A percentile compares a stretch with the other conserved stretches of the same genome.
These are phyloP conservation scores for Ophiostoma ulmi DNA, from an alignment of 2,329 filamentous ascomycete species.

Conservation along the genomic window DNA sequence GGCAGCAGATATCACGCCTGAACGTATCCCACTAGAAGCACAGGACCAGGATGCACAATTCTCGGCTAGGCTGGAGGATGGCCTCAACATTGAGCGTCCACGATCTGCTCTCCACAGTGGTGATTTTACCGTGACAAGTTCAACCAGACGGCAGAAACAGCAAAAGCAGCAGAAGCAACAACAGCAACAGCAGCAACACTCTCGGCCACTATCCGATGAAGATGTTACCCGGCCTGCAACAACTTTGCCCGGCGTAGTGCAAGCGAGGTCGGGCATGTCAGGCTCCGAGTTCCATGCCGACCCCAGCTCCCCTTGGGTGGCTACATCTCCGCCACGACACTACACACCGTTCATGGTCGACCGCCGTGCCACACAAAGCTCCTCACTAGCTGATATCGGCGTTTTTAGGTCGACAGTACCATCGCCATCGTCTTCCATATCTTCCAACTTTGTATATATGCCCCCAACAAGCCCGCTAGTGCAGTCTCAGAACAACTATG, in stretches of 20 bases:
- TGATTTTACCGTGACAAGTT: slow-evolving; percentile 50
- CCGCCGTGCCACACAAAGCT: slow-evolving; percentile 19
- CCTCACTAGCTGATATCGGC: not conserved
- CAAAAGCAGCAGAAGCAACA: not conserved
- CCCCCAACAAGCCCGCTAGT: slow-evolving; percentile 89
- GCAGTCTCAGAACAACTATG: slow-evolving; percentile 79
- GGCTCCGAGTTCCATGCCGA: slow-evolving; percentile 24
- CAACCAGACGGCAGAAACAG: not conserved
- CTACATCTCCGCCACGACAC: slow-evolving; percentile 53
- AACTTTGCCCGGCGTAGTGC: not conserved
- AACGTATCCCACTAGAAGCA: slow-evolving; percentile 35
- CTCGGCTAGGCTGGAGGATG: slow-evolving; percentile 46
- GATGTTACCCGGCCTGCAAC: slow-evolving; percentile 13
- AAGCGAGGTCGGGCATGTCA: not conserved
- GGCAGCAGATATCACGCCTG: slow-evolving; percentile 45
- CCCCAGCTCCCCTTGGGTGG: slow-evolving; percentile 42
- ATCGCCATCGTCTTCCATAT: slow-evolving; percentile 65
- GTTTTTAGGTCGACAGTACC: slow-evolving; percentile 38
- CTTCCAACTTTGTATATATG: slow-evolving; percentile 76
- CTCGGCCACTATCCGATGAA: not conserved
- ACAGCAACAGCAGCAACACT: not conserved
- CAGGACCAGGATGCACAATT: slow-evolving; percentile 34
- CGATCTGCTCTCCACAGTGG: slow-evolving; percentile 68
- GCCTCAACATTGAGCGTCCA: slow-evolving; percentile 70
- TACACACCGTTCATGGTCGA: slow-evolving; percentile 46